Evolutionary conservation across 768 basidiomycete genomes (phyloP), one percentile per base, ranked within the genome.

Genomic region (Strobilomyces dryophilus): DNA sequence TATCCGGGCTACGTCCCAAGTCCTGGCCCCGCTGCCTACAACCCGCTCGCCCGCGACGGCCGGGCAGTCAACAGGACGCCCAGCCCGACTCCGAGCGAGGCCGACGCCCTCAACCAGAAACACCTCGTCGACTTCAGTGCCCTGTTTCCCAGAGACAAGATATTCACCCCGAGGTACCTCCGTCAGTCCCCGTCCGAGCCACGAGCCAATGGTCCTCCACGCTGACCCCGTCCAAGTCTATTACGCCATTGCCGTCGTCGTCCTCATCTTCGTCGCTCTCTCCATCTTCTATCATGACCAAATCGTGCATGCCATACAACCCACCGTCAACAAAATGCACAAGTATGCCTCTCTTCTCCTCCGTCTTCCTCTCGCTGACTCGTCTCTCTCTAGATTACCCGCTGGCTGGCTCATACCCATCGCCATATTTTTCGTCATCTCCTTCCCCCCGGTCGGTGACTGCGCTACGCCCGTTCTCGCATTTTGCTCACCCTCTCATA

Each of bases 371-470:
- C 31, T 35, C 0, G 50, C 47, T n/a, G 9, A 29, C 29, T 9
- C 29, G 24, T 24, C 36, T 5, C 43, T 24, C 36, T 5, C 43
- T 46, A 86, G 84, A 4, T 53, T 84, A 12, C 65, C 71, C 26
- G 74, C 70, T 49, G 90, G 89, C 31, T 92, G 83, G 83, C 64
- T 84, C 5, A 87, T 93, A 27, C 90, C 92, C 2, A 89, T 94
- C 49, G 89, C 69, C 40, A 74, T 93, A 48, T 75, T 93, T 34
- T 92, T 93, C 64, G 76, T 94, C 55, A 80, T 94, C 27, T 92
- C 90, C 0, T 92, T 94, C 65, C 92, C 92, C 52, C 92, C 92
- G 0, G 83, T 87, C 59, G 49, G 76, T 69, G 4, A 4, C 29
- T 39, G 46, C 39, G 21, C 41, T 51, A 41, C 54, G 4, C 27